Evolutionary conservation across 768 basidiomycete genomes (phyloP).

Genomic region (Pluteus cervinus): DNA sequence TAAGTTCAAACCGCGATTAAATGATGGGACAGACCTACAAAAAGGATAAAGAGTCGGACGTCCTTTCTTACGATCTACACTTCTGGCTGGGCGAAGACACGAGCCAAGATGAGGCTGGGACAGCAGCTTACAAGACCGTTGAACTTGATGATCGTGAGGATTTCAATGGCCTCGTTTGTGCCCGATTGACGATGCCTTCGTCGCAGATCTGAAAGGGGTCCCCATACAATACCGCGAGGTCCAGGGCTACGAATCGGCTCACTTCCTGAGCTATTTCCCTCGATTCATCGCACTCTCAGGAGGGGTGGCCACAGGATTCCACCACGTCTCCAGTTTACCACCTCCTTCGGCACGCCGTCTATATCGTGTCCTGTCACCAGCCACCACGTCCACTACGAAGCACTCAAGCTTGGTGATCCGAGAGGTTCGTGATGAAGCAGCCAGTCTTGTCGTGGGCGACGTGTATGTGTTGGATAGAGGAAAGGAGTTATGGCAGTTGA

Average conservation of each 20-base stretch:
- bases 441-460: slow-evolving; percentile 47
- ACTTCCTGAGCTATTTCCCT: slow-evolving; percentile 27
- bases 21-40: slow-evolving; percentile 46
- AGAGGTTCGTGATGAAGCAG: slow-evolving; percentile 37
- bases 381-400: too few relatives aligned
- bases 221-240: slow-evolving; percentile 60
- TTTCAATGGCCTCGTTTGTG: slow-evolving; percentile 5
- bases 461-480: slow-evolving; percentile 61
- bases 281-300: slow-evolving; percentile 22
- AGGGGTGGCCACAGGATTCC: slow-evolving; percentile 26
- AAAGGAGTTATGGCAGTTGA: slow-evolving; percentile 44
- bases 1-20: not conserved
- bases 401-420: slow-evolving; percentile 34
- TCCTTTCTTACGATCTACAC: slow-evolving; percentile 52
- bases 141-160: slow-evolving; percentile 62
- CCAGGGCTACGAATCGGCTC: slow-evolving; percentile 50
- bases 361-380: too few relatives aligned
- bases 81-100: slow-evolving; percentile 62
- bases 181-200: slow-evolving; percentile 1
- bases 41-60: slow-evolving; percentile 36
- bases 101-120: slow-evolving; percentile 55
- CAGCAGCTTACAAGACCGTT: slow-evolving; percentile 62
- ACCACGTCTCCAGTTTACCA: slow-evolving; percentile 22
- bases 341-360: slow-evolving; percentile 21
- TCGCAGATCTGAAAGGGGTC: slow-evolving; percentile 44